Evolutionary conservation across 148 eudicot genomes (phyloP), one percentile per base, ranked within the genome.

Genomic region (Rhododendron henanense): DNA sequence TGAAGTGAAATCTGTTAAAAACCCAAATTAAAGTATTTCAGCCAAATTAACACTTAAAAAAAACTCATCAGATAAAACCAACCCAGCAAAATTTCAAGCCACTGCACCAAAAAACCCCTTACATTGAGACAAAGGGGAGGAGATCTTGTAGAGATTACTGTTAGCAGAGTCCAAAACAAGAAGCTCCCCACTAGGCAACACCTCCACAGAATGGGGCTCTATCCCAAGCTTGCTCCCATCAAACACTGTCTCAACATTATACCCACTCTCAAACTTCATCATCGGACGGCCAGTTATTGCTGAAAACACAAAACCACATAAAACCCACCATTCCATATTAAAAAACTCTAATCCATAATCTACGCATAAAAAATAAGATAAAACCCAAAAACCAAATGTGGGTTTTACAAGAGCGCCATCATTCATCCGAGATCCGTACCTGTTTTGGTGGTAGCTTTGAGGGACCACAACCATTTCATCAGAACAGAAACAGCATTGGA

Each of bases 241-340:
- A 89, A 97, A 97, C 80, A 97, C 99, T n/a, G 98, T 97, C 93
- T 97, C 98, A 74, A 97, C 99, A 51, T 83, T 87, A 84, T 94
- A 97, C n/a, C 99, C 99, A 88, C 98, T 90, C 93, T 97, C 99
- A 90, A 92, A 97, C 83, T 94, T 97, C 98, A 97, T 93, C 98
- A 95, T 85, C 81, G 98, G 94, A 76, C 97, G 92, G 85, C 93
- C 94, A 76, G 94, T 78, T 50, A 94, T 88, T 53, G 98, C 99
- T 97, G 96, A 74, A 78, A 7, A 47, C 67, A 85, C 55, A 74
- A 53, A 67, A 81, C 6, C 21, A 44, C 69, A 78, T 57, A 55
- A 84, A 55, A 77, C 83, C 85, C 84, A 87, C 76, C 78, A 86
- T n/a, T 81, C 57, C 61, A 85, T 7, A 53, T 69, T 3, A 47